Percentiles rank a stretch among this genome's conserved stretches.
These are phyloP conservation scores for Pholiota molesta DNA, from an alignment of 768 basidiomycete genomes.

Conservation along the genomic window DNA sequence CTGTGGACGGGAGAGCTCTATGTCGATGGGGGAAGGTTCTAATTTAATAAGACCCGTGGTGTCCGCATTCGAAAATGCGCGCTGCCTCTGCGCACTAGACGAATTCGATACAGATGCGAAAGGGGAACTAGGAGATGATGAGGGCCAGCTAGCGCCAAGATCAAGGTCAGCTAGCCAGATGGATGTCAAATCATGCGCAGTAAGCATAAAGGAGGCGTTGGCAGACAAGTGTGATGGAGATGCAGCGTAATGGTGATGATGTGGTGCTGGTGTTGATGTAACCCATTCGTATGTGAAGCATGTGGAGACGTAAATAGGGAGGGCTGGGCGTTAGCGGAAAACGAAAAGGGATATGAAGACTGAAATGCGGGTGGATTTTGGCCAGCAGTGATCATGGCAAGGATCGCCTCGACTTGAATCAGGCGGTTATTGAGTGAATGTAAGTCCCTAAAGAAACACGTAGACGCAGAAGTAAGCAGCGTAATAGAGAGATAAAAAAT, in stretches of 20 bases:
- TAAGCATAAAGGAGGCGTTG: slow-evolving; percentile 47
- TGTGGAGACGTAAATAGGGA: slow-evolving; percentile 5
- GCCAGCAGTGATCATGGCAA: slow-evolving; percentile 52
- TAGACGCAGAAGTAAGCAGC: not conserved
- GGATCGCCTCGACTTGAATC: slow-evolving; percentile 64
- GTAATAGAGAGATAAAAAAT: not conserved
- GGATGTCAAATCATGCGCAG: slow-evolving; percentile 57
- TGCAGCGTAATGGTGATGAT: slow-evolving; percentile 37
- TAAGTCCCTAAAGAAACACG: slow-evolving; percentile 54
- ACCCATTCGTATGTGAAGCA: slow-evolving; percentile 4
- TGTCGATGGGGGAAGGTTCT: slow-evolving; percentile 30
- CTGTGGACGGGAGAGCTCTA: slow-evolving; percentile 13
- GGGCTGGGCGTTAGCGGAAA: slow-evolving; percentile 31
- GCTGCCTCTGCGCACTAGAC: not conserved
- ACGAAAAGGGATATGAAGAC: slow-evolving; percentile 38
- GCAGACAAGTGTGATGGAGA: slow-evolving; percentile 41
- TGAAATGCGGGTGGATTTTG: slow-evolving; percentile 39
- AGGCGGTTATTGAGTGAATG: slow-evolving; percentile 84
- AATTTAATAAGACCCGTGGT: slow-evolving; percentile 31
- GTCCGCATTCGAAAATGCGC: slow-evolving; percentile 7
- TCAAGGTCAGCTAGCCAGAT: slow-evolving; percentile 59
- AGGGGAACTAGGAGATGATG: not conserved
- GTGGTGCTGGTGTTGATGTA: slow-evolving; percentile 27
- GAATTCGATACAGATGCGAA: not conserved
- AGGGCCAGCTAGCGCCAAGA: slow-evolving; percentile 11